A percentile compares a stretch with the other conserved stretches of the same genome.
phyloP scores from a whole-genome alignment of 768 basidiomycete genomes.

The Thelephora aurantiotincta region DNA sequence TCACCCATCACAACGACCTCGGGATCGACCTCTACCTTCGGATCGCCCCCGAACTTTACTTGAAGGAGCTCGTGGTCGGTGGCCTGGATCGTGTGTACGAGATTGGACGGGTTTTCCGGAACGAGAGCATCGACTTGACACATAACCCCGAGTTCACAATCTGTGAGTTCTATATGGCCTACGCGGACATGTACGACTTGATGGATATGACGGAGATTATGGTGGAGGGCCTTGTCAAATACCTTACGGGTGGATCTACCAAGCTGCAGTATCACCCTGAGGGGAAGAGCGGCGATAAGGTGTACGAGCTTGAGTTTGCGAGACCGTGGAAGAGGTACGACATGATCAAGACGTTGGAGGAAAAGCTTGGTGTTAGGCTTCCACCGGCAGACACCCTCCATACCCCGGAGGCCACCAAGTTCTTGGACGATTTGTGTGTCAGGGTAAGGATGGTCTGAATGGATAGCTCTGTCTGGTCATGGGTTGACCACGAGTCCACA shows the following conservation, averaged over 20 bases:
- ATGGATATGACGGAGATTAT: slow-evolving; percentile 95
- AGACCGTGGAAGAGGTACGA: slow-evolving; percentile 97
- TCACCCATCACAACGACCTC: slow-evolving; percentile 98
- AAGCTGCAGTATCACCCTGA: slow-evolving; percentile 84
- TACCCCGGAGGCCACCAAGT: slow-evolving; percentile 77
- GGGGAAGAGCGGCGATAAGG: slow-evolving; percentile 70
- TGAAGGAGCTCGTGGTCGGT: slow-evolving; percentile 95
- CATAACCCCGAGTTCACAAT: slow-evolving; percentile 99
- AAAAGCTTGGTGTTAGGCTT: slow-evolving; percentile 86
- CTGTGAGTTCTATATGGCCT: slow-evolving; percentile 99
- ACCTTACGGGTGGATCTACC: slow-evolving; percentile 67
- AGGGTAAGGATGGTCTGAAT: slow-evolving; percentile 39
- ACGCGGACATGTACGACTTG: slow-evolving; percentile 96
- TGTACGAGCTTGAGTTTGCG: slow-evolving; percentile 73
- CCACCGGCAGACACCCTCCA: slow-evolving; percentile 86
- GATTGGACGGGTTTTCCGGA: slow-evolving; percentile 95
- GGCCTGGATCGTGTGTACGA: slow-evolving; percentile 97
- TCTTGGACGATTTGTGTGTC: slow-evolving; percentile 66
- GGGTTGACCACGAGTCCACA: slow-evolving; percentile 16
- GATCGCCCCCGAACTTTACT: slow-evolving; percentile 93
- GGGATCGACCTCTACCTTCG: slow-evolving; percentile 93
- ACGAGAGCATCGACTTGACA: slow-evolving; percentile 96
- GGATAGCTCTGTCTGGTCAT: neutral
- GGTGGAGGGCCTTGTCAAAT: slow-evolving; percentile 84
- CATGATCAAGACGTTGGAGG: slow-evolving; percentile 94